Evolutionary conservation across 2,329 filamentous ascomycete genomes (phyloP), one percentile per base, ranked within the genome.

Genomic region (Rhinocladiella similis): DNA sequence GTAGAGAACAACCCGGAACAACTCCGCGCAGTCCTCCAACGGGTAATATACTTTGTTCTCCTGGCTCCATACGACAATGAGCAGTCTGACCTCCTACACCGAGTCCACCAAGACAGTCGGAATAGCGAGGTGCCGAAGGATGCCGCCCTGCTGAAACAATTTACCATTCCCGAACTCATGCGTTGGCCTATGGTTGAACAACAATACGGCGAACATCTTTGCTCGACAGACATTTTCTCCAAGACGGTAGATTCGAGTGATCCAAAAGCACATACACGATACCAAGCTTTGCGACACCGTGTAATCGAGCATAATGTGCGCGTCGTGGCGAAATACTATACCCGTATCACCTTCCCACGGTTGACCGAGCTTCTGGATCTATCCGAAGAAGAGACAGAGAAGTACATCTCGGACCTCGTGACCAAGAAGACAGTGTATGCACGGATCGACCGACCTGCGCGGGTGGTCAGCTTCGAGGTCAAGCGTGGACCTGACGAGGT

Each of bases 281-380:
- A 93, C 91, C 83, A 94, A 70, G 94, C 97, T 71, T 80, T 99
- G 63, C 90, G 94, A 69, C 97, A 97, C 83, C 91, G 94, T 51
- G 94, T 99, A 60, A 99, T 99, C 68, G 94, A 99, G 79, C 94
- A 99, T 79, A 99, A 99, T 65, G 93, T 99, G 51, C 90, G 94
- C 50, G 94, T 99, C 1, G 85, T 99, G 36, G 94, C 94, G 67
- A 96, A 96, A 76, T 99, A 99, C 81, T 99, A 99, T 79, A 99
- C 94, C 19, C 90, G 94, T 66, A 96, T 99, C 70, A 88, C 91
- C 72, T 94, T 97, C 83, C 85, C 87, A 63, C 90, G 94, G 33
- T 80, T 99, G 60, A 96, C 91, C 6, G 83, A 94, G 73, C 84
- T 99, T 27, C 85, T 99, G 54, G 94, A 99, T 71, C 80, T 99